Conservation (phyloP, 805 yeast genomes). For the Candida jianshihensis region DNA sequence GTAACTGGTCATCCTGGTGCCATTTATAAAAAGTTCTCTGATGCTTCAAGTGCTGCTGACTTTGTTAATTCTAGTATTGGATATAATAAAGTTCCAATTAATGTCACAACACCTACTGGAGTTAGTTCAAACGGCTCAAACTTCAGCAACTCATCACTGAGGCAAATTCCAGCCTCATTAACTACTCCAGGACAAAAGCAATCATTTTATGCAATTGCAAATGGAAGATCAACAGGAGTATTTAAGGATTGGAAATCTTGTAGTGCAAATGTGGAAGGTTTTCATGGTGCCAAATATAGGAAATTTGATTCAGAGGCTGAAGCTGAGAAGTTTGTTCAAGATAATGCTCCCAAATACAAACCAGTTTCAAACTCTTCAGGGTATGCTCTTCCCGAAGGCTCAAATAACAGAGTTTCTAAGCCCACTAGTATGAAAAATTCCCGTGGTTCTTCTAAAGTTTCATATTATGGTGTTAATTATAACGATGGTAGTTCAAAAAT, state of each 20-base stretch:
- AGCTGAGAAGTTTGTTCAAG: slow-evolving; percentile 37
- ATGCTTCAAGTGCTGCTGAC: slow-evolving; percentile 40
- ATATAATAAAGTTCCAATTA: neutral
- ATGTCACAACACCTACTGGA: neutral
- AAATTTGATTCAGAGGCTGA: slow-evolving; percentile 41
- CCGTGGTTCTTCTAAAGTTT: no score
- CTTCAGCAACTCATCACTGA: neutral
- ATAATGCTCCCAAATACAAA: neutral
- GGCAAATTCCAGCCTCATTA: neutral
- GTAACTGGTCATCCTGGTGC: slow-evolving; percentile 38
- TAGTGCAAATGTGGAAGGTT: slow-evolving; percentile 44
- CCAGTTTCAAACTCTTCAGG: neutral
- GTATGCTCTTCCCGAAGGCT: no score
- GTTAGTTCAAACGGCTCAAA: neutral
- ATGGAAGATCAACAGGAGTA: slow-evolving; percentile 48
- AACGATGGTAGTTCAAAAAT: slow-evolving; percentile 20
- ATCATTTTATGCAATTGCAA: slow-evolving; percentile 39
- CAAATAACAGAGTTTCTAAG: no score
- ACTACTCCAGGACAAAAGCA: neutral
- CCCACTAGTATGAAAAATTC: no score
- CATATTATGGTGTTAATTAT: slow-evolving; percentile 30
- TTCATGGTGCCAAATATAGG: slow-evolving; percentile 33
- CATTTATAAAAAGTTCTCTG: slow-evolving; percentile 34
- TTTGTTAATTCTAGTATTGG: slow-evolving; percentile 24
- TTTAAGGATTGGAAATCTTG: slow-evolving; percentile 52